These are phyloP conservation scores for Pseudonectria buxi DNA, from an alignment of 2,329 filamentous ascomycete genomes.

Conservation along the genomic window DNA sequence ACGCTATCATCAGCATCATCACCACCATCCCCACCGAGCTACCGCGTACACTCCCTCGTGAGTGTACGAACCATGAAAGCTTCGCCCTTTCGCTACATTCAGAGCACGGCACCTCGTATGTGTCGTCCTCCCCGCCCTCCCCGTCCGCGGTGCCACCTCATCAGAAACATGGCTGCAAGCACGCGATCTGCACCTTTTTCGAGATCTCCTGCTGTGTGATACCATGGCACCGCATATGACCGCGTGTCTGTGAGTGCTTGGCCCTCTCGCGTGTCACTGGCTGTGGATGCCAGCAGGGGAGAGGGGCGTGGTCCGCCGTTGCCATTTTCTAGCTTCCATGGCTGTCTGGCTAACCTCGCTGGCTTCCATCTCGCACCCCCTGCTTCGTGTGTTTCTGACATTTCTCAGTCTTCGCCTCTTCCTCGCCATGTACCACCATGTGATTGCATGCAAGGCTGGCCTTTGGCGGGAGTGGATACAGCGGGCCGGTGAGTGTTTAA, in stretches of 20 bases:
- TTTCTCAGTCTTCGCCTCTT: too few species aligned
- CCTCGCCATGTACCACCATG: too few species aligned
- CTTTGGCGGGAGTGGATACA: too few species aligned
- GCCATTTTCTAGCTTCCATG: too few species aligned
- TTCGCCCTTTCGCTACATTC: conserved; percentile 1
- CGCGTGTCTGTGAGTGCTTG: conserved; percentile 21
- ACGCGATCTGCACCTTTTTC: conserved; percentile 21
- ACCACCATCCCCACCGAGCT: neutral
- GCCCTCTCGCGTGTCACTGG: conserved; percentile 1
- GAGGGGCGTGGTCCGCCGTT: neutral
- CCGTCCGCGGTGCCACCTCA: conserved; percentile 17
- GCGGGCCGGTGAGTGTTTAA: too few species aligned
- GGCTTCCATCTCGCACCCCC: too few species aligned
- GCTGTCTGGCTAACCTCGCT: too few species aligned
- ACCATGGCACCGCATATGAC: conserved; percentile 8
- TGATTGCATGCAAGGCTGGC: too few species aligned
- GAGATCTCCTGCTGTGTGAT: conserved; percentile 18
- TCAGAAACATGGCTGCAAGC: conserved; percentile 26
- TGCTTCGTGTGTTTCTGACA: too few species aligned
- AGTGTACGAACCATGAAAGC: neutral
- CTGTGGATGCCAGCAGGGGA: neutral
- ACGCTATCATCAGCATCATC: too few species aligned
- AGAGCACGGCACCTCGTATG: conserved; percentile 17
- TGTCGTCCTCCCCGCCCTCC: conserved; percentile 6
- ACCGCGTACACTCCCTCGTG: neutral